A percentile compares a stretch with the other conserved stretches of the same genome.
Conservation (phyloP, 2,329 filamentous ascomycete species). For the Davidsoniella virescens region DNA sequence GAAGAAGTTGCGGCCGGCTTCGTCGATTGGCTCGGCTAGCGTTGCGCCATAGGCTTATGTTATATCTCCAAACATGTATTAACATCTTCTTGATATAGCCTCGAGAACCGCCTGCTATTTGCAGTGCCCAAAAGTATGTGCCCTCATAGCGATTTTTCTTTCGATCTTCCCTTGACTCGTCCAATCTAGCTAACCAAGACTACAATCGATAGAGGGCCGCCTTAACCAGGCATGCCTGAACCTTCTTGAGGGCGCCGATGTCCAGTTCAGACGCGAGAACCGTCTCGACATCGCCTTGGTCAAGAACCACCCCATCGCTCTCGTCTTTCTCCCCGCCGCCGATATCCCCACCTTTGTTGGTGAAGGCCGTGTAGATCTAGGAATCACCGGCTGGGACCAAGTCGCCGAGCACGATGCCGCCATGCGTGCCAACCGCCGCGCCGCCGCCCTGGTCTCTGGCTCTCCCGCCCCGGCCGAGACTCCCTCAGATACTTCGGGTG, state of each 20-base stretch:
- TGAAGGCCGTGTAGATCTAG: constrained; percentile 81
- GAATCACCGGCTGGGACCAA: constrained; percentile 88
- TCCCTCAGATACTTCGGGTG: constrained; percentile 22
- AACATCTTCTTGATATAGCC: constrained; percentile 31
- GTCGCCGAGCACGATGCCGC: constrained; percentile 75
- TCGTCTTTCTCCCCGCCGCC: constrained; percentile 90
- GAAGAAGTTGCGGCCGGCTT: too few species aligned
- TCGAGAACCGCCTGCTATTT: constrained; percentile 86
- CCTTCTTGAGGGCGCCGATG: constrained; percentile 81
- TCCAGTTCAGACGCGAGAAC: constrained; percentile 90
- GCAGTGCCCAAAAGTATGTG: constrained; percentile 93
- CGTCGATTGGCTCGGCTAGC: too few species aligned
- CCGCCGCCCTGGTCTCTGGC: constrained; percentile 29
- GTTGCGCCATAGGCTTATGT: neutral
- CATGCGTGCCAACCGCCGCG: constrained; percentile 32
- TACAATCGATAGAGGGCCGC: constrained; percentile 55
- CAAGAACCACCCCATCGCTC: constrained; percentile 88
- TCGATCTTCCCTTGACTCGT: neutral
- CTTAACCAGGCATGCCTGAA: constrained; percentile 78
- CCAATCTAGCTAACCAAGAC: constrained; percentile 13
- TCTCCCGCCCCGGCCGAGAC: constrained; percentile 5
- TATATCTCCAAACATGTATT: neutral
- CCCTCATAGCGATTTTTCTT: neutral
- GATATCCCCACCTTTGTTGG: constrained; percentile 97
- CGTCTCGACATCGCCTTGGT: constrained; percentile 94